Evolutionary conservation across 257 asterid species (phyloP), one percentile per base, ranked within the genome.

Genomic region (Ilex aquifolium): DNA sequence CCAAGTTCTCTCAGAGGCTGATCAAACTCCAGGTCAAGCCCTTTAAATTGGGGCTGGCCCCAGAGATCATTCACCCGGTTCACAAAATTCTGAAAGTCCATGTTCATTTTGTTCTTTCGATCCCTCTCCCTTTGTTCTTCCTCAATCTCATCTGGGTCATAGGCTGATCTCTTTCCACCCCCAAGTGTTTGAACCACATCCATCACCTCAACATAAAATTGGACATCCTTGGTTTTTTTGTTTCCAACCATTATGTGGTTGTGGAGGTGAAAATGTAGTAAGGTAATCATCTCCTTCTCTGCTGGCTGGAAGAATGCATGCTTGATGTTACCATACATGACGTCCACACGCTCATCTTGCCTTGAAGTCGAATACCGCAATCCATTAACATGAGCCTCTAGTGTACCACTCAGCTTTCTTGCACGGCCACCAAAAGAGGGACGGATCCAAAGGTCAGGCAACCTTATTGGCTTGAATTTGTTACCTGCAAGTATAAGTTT

Each of bases 121-220:
- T 79, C 91, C 52, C 94, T 79, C 79, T 88, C 95, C 74, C 95
- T 74, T 65, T 88, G 91, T 62, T 88, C 95, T 77, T 88, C 95
- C 77, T 88, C 95, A 44, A 88, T 83, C 80, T 88, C 95, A 65
- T 88, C 94, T 11, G 95, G 94, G 57, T 85, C 95, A 59, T 83
- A 85, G 7, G 87, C 84, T 51, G 87, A 81, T 67, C 94, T 74
- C 77, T 80, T 85, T 27, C 91, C 85, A 62, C 87, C 83, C 0
- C 95, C 87, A 56, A 85, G 79, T 16, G 81, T 77, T 61, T 88
- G 95, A 44, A 85, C 95, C 72, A 76, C 82, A 69, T 88, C 94
- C 95, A 88, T 88, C 55, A 88, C 95, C 76, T 88, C 95, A 5
- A 75, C 79, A 57, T 82, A 87, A 68, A 87, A 87, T 44, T 87